Conservation (phyloP, 148 eudicot species). For the Rhododendron williamsianum region DNA sequence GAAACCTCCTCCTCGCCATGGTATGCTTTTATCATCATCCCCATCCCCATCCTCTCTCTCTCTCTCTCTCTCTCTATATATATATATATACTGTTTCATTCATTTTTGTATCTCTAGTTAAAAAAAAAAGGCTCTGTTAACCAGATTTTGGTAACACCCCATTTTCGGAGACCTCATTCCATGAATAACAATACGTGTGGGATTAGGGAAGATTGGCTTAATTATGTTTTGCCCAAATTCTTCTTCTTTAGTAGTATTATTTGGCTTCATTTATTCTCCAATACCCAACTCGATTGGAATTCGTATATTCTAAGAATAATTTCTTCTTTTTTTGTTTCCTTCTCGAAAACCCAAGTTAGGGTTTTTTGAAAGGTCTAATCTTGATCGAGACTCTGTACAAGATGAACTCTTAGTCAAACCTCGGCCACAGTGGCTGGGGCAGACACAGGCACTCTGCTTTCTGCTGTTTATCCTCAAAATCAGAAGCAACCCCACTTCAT, state of each 20-base stretch:
- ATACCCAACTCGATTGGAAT: neutral
- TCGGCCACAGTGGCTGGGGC: neutral
- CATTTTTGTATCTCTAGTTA: neutral
- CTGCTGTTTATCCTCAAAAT: neutral
- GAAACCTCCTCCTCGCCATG: constrained; percentile 83
- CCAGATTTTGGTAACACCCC: neutral
- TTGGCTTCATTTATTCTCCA: neutral
- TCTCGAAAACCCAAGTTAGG: constrained; percentile 8
- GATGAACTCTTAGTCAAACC: neutral
- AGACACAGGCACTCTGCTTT: neutral
- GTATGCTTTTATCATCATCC: constrained; percentile 21
- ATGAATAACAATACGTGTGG: neutral
- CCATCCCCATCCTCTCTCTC: neutral
- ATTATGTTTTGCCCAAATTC: neutral
- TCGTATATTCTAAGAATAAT: no score
- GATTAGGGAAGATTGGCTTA: neutral
- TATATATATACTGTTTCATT: neutral
- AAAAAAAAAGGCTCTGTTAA: neutral
- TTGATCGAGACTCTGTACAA: neutral
- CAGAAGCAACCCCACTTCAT: neutral
- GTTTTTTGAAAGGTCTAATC: neutral
- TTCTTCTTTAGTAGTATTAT: neutral
- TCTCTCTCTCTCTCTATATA: neutral
- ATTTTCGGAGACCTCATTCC: neutral
- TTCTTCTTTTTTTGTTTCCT: neutral